Evolutionary conservation across 495 filamentous ascomycete species (phyloP).

Genomic region (Rhizodiscina lignyota): DNA sequence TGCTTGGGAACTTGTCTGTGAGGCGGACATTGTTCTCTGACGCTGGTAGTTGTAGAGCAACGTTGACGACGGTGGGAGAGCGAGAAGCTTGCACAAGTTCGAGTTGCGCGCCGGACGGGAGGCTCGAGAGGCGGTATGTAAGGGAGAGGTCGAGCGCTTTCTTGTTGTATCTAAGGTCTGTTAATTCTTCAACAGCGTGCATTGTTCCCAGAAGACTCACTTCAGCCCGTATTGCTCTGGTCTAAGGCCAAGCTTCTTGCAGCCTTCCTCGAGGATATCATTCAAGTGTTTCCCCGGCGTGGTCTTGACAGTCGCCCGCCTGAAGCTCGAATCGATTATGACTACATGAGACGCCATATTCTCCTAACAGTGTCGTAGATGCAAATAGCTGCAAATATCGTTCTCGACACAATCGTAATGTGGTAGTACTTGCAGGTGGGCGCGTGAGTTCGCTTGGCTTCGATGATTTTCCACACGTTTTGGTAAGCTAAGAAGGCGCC

Average conservation of each 20-base stretch:
- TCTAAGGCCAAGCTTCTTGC: constrained; percentile 49
- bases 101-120: constrained; percentile 73
- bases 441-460: no score
- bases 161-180: constrained; percentile 47
- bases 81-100: constrained; percentile 76
- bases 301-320: constrained; percentile 64
- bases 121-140: constrained; percentile 71
- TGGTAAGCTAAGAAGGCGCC: neutral
- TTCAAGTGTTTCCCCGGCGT: constrained; percentile 60
- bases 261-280: constrained; percentile 76
- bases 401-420: neutral
- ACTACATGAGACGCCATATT: constrained; percentile 79
- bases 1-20: constrained; percentile 66
- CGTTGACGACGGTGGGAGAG: constrained; percentile 65
- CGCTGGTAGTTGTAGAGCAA: constrained; percentile 66
- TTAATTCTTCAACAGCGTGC: constrained; percentile 1
- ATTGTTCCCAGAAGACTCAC: constrained; percentile 25
- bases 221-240: constrained; percentile 67
- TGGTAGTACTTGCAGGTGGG: neutral
- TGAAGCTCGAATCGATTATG: constrained; percentile 62
- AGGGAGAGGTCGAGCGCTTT: constrained; percentile 73
- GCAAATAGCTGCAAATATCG: neutral
- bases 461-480: neutral
- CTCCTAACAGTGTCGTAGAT: constrained; percentile 2
- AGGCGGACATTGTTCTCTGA: constrained; percentile 51